Evolutionary conservation across 805 yeast species (phyloP).

Genomic region (Priceomyces carsonii): DNA sequence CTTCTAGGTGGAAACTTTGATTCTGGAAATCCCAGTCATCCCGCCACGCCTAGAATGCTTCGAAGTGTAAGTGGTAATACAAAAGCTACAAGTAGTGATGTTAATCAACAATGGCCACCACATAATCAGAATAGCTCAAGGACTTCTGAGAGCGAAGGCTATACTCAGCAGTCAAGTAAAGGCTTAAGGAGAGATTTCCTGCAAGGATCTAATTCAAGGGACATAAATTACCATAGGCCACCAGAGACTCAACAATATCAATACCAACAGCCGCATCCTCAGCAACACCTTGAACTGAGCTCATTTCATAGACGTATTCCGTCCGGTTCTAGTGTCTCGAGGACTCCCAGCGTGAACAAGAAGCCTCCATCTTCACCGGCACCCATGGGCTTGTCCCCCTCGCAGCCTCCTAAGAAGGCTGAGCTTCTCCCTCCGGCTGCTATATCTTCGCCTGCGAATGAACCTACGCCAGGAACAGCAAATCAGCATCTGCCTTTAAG

Average conservation of each 20-base stretch:
- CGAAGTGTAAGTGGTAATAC: slow-evolving; percentile 52
- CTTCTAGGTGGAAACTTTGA: neutral
- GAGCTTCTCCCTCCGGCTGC: slow-evolving; percentile 36
- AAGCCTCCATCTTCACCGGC: slow-evolving; percentile 2
- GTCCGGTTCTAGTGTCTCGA: slow-evolving; percentile 1
- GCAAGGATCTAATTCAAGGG: neutral
- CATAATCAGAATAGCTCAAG: neutral
- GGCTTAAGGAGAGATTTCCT: neutral
- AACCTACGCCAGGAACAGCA: slow-evolving; percentile 3
- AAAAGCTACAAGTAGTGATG: slow-evolving; percentile 13
- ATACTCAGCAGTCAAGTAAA: no score
- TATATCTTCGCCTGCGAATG: slow-evolving; percentile 15
- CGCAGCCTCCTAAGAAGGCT: slow-evolving; percentile 6
- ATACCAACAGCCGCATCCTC: slow-evolving; percentile 3
- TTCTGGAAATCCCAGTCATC: slow-evolving; percentile 30
- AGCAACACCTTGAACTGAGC: slow-evolving; percentile 3
- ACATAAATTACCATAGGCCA: slow-evolving; percentile 1
- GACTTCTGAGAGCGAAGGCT: neutral
- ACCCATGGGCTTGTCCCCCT: slow-evolving; percentile 1
- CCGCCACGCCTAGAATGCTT: slow-evolving; percentile 72
- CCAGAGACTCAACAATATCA: slow-evolving; percentile 2
- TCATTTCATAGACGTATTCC: slow-evolving; percentile 7
- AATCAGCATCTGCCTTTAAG: neutral
- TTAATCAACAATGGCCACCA: slow-evolving; percentile 8
- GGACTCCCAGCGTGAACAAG: slow-evolving; percentile 4